Evolutionary conservation across 192 early-diverging fungal species (phyloP).

Genomic region (Funneliformis mosseae): DNA sequence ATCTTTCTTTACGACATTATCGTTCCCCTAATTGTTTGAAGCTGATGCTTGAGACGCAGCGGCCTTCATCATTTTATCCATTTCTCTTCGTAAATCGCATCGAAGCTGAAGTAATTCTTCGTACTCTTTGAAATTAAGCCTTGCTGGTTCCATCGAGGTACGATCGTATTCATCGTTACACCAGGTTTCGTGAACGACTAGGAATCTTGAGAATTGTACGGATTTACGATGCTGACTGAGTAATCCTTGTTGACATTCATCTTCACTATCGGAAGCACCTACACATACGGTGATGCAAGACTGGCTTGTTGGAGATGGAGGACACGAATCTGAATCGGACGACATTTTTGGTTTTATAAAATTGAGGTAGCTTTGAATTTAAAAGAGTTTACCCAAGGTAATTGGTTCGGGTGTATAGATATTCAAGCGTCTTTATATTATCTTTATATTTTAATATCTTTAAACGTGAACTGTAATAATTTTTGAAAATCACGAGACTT

Average conservation of each 20-base stretch:
- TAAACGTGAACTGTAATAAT: too few relatives aligned
- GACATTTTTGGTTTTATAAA: not conserved
- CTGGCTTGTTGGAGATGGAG: not conserved
- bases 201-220: constrained; percentile 44
- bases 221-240: constrained; percentile 34
- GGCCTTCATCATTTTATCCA: constrained; percentile 36
- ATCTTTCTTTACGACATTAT: too few relatives aligned
- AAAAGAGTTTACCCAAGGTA: not conserved
- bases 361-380: not conserved
- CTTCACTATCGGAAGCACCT: not conserved
- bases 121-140: constrained; percentile 42
- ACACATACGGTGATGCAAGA: not conserved
- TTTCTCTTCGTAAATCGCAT: constrained; percentile 43
- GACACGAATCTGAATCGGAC: not conserved
- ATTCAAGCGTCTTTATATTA: not conserved
- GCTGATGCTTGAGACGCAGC: not conserved
- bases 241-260: not conserved
- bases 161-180: constrained; percentile 49
- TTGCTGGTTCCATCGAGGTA: constrained; percentile 42
- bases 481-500: not conserved
- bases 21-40: not conserved
- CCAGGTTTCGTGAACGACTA: constrained; percentile 45
- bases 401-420: not conserved
- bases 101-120: constrained; percentile 42
- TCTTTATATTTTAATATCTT: not conserved